These are phyloP conservation scores for Suhomyces tanzawaensis DNA, from an alignment of 805 yeast species.

Conservation along the genomic window DNA sequence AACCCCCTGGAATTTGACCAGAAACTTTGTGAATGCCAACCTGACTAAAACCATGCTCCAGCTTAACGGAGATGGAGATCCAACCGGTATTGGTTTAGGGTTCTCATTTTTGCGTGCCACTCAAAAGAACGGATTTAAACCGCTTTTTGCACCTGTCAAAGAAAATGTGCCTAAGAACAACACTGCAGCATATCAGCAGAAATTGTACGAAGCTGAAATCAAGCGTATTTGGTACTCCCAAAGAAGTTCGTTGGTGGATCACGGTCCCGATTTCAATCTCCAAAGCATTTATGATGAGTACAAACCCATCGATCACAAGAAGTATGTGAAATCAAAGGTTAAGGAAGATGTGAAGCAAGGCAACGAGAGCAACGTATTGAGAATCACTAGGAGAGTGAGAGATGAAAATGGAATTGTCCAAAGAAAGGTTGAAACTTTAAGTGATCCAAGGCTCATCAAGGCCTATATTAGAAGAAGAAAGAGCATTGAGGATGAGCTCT, in stretches of 20 bases:
- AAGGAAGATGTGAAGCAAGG: constrained; percentile 34
- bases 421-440: constrained; percentile 71
- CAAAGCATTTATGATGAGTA: constrained; percentile 37
- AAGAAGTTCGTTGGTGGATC: constrained; percentile 49
- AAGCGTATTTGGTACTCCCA: constrained; percentile 88
- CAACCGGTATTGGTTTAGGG: constrained; percentile 86
- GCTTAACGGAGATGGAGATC: constrained; percentile 92
- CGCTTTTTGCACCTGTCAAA: constrained; percentile 33
- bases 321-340: constrained; percentile 31
- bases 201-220: constrained; percentile 88
- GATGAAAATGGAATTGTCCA: constrained; percentile 87
- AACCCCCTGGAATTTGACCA: constrained; percentile 92
- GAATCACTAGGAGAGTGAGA: constrained; percentile 72
- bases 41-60: constrained; percentile 97
- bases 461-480: constrained; percentile 77
- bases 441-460: constrained; percentile 82
- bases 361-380: constrained; percentile 22
- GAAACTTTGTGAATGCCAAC: constrained; percentile 88
- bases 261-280: constrained; percentile 37
- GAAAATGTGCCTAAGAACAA: constrained; percentile 39
- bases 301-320: constrained; percentile 32
- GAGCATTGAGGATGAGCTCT: constrained; percentile 53
- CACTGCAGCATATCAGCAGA: constrained; percentile 64
- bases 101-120: constrained; percentile 86
- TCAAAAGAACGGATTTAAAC: constrained; percentile 87